A percentile compares a stretch with the other conserved stretches of the same genome.
phyloP scores from a whole-genome alignment of 2,329 filamentous ascomycete genomes.

The Penicillium sp. region DNA sequence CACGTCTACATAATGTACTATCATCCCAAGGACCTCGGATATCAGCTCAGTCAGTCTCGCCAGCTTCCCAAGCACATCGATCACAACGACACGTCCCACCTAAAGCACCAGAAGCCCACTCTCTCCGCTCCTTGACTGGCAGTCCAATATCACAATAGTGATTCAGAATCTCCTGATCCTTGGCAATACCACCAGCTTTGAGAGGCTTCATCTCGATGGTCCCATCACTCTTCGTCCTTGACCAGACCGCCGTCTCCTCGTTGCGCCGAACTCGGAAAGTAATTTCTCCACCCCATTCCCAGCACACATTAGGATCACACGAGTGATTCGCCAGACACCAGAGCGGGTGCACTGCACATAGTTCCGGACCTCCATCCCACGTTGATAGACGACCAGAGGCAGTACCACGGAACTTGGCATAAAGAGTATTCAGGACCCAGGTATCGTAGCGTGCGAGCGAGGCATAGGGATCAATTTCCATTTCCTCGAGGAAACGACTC shows the following conservation, averaged over 20 bases:
- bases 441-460: conserved; percentile 42
- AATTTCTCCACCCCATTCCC: conserved; percentile 70
- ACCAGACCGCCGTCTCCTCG: conserved; percentile 38
- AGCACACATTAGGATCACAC: conserved; percentile 89
- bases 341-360: conserved; percentile 87
- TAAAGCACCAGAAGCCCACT: conserved; percentile 82
- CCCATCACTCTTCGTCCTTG: conserved; percentile 26
- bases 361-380: conserved; percentile 76
- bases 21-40: background rate
- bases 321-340: conserved; percentile 97
- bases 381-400: conserved; percentile 78
- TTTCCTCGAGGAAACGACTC: conserved; percentile 58
- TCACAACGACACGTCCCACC: conserved; percentile 85
- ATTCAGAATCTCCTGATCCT: conserved; percentile 80
- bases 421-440: conserved; percentile 79
- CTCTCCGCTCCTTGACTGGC: conserved; percentile 71
- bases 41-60: conserved; percentile 8
- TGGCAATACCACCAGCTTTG: conserved; percentile 56
- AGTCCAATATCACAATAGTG: conserved; percentile 90
- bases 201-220: conserved; percentile 42
- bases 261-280: conserved; percentile 34
- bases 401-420: conserved; percentile 87
- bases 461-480: conserved; percentile 58
- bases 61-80: conserved; percentile 71
- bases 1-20: conserved; percentile 1